Evolutionary conservation across 1,284 basidiomycete species (phyloP).

Genomic region (Boletus nobilissimus): DNA sequence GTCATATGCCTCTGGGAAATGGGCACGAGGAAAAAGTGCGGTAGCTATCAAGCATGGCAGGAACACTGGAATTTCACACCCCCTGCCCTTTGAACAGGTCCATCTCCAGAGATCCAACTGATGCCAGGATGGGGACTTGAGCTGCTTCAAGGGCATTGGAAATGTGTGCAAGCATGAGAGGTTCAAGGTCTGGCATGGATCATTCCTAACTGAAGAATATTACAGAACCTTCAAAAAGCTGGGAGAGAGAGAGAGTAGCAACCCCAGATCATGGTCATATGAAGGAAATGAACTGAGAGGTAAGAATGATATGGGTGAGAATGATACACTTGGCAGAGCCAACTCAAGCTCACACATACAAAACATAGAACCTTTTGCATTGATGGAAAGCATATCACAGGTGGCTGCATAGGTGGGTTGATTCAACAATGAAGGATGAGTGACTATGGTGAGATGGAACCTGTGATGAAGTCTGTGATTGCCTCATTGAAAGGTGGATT

Average conservation of each 20-base stretch:
- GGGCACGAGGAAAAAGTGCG: background rate
- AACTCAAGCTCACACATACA: background rate
- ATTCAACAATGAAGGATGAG: constrained; percentile 18
- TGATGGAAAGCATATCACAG: constrained; percentile 12
- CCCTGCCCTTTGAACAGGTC: background rate
- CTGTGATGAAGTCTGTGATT: constrained; percentile 8
- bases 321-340: background rate
- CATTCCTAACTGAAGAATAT: background rate
- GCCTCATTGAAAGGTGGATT: constrained; percentile 16
- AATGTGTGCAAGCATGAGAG: background rate
- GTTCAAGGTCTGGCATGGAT: background rate
- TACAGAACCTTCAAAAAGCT: background rate
- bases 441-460: background rate
- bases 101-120: background rate
- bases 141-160: background rate
- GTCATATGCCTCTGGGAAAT: background rate
- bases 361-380: constrained; percentile 19
- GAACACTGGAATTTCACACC: background rate
- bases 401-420: constrained; percentile 6
- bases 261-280: background rate
- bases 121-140: background rate
- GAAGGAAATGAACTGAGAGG: background rate
- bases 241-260: background rate
- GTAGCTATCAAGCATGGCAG: background rate
- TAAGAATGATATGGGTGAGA: too few relatives aligned